phyloP scores from a whole-genome alignment of 305 asterid genomes.

The Rubia tinctorum region DNA sequence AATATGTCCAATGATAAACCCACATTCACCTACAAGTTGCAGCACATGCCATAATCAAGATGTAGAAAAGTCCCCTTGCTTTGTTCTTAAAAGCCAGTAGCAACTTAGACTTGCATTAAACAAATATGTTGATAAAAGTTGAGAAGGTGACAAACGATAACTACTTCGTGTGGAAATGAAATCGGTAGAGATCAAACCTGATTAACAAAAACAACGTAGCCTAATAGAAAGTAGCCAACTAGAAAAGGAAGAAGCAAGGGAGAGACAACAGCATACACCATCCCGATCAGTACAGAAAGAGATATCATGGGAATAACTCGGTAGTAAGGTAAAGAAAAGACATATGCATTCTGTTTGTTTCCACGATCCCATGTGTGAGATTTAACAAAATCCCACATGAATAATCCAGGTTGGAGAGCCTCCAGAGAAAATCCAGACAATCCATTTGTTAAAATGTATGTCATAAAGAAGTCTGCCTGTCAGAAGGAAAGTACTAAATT shows the following conservation, averaged over 20 bases:
- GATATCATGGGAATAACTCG: slow-evolving; percentile 70
- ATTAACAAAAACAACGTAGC: slow-evolving; percentile 79
- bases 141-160: neutral
- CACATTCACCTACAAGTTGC: neutral
- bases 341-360: slow-evolving; percentile 63
- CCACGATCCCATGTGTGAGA: slow-evolving; percentile 67
- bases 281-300: slow-evolving; percentile 74
- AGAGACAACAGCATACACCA: slow-evolving; percentile 91
- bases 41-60: neutral
- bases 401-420: slow-evolving; percentile 93
- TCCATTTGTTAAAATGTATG: slow-evolving; percentile 86
- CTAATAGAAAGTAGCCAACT: slow-evolving; percentile 77
- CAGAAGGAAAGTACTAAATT: neutral
- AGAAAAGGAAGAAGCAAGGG: slow-evolving; percentile 90
- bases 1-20: neutral
- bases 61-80: neutral
- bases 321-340: slow-evolving; percentile 75
- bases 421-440: slow-evolving; percentile 87
- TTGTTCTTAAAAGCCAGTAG: neutral
- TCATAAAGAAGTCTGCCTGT: slow-evolving; percentile 90
- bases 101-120: neutral
- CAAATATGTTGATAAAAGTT: too few relatives aligned
- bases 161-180: neutral
- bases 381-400: slow-evolving; percentile 68
- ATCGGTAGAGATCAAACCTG: slow-evolving; percentile 51